phyloP scores from a whole-genome alignment of 371 early-diverging fungal species.

The Cokeromyces recurvatus region DNA sequence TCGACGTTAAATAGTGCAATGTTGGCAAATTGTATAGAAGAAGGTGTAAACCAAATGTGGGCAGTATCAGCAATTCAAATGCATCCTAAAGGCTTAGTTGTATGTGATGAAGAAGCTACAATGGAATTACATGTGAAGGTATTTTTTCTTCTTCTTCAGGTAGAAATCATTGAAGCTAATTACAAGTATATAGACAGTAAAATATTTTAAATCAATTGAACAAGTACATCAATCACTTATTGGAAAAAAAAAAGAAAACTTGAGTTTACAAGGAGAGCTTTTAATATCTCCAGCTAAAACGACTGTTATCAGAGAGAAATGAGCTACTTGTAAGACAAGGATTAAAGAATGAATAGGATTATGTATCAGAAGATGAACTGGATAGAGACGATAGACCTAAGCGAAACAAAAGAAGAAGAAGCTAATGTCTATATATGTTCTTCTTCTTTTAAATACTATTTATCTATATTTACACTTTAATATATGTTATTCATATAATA shows the following conservation, averaged over 20 bases:
- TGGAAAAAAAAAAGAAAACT: conserved; percentile 48
- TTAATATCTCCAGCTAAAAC: conserved; percentile 9
- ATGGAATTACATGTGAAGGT: conserved; percentile 77
- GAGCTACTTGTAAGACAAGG: conserved; percentile 7
- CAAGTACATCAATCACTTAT: conserved; percentile 77
- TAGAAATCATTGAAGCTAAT: no score
- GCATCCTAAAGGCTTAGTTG: conserved; percentile 79
- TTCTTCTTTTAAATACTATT: background rate
- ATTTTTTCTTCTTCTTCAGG: no score
- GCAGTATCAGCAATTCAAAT: conserved; percentile 82
- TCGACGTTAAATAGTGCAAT: conserved; percentile 81
- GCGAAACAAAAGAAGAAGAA: conserved; percentile 13
- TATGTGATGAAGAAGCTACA: conserved; percentile 82
- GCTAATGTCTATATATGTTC: background rate
- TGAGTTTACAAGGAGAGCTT: conserved; percentile 42
- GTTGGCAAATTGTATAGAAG: conserved; percentile 81
- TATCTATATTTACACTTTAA: no score
- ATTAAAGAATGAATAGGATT: conserved; percentile 1
- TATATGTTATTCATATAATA: no score
- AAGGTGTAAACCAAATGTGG: conserved; percentile 84
- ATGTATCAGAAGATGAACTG: conserved; percentile 7
- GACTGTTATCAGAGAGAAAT: conserved; percentile 2
- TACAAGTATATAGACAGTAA: conserved; percentile 57
- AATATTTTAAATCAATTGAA: conserved; percentile 61
- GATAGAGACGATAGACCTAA: conserved; percentile 13